Evolutionary conservation across 192 early-diverging fungal genomes (phyloP), one percentile per base, ranked within the genome.

Genomic region (Spizellomyces punctatus): DNA sequence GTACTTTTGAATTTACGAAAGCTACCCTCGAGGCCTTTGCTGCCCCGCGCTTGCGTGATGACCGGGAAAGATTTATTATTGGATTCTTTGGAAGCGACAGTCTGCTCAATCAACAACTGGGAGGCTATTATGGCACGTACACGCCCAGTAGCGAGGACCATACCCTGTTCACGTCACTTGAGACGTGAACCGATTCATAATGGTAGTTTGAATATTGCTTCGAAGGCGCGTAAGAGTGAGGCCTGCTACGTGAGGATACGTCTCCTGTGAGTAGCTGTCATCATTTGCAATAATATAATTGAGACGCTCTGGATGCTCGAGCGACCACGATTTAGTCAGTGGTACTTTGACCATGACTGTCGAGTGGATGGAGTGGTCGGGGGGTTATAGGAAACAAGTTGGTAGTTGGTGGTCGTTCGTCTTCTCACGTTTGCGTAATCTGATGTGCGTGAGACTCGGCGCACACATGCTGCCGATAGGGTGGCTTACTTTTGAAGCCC

Each of bases 41-140:
- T 22, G 17, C 66, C 19, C 19, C 19, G 8, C 49, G 27, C 52
- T 27, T 68, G 10, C 16, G 52, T 19, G 66, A 68, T 55, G 52
- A 68, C 66, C 66, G 66, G 50, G 66, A 68, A 55, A 45, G 66
- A 27, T 27, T 22, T 21, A 22, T 68, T 19, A 58, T 68, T 66
- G 19, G 14, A 16, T 68, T 68, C 44, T 68, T 68, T 44, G 55
- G 55, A 58, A 5, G 54, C 12, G 7, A 57, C 12, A 68, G n/a
- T 12, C 66, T 68, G 16, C 42, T 68, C 17, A 68, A 68, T 49
- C 55, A 49, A 12, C 66, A 68, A 43, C 9, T 55, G 9, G 66
- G 66, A 27, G 66, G 66, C 19, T 54, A 47, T 41, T 57, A 48
- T 66, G 64, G 46, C 19, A 50, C 64, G 47, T 66, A 66, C 45